A percentile compares a stretch with the other conserved stretches of the same genome.
Conservation (phyloP, 495 filamentous ascomycete species). For the Aspergillus leporis region DNA sequence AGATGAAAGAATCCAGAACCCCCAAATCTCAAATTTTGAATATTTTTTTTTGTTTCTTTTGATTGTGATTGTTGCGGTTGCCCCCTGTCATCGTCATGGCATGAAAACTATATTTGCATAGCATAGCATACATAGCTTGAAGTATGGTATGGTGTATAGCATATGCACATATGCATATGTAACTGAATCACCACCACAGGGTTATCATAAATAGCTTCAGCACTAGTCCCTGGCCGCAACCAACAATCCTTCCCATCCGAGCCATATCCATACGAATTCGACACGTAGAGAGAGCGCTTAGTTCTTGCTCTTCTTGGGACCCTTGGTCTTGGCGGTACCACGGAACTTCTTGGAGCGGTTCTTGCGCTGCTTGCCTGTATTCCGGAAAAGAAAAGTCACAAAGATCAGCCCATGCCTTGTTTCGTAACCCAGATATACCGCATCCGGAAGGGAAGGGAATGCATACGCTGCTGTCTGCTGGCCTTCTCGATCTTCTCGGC, state of each 20-base stretch:
- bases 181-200: constrained; percentile 7
- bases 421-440: not conserved
- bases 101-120: constrained; percentile 7
- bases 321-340: constrained; percentile 89
- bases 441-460: constrained; percentile 1
- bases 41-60: constrained; percentile 3
- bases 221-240: constrained; percentile 5
- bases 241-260: constrained; percentile 7
- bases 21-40: constrained; percentile 1
- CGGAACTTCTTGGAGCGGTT: constrained; percentile 98
- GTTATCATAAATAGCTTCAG: constrained; percentile 5
- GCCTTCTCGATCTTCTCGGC: constrained; percentile 93
- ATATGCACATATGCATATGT: constrained; percentile 1
- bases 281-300: constrained; percentile 33
- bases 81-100: constrained; percentile 6
- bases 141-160: constrained; percentile 2
- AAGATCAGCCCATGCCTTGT: not conserved
- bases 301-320: constrained; percentile 69
- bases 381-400: not conserved
- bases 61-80: constrained; percentile 1
- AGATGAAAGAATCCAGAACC: not conserved
- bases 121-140: constrained; percentile 2
- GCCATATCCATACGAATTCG: constrained; percentile 17
- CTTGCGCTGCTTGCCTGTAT: constrained; percentile 98
- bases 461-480: constrained; percentile 98